Conservation (phyloP, 2,329 filamentous ascomycete species). For the Periconia digitata region DNA sequence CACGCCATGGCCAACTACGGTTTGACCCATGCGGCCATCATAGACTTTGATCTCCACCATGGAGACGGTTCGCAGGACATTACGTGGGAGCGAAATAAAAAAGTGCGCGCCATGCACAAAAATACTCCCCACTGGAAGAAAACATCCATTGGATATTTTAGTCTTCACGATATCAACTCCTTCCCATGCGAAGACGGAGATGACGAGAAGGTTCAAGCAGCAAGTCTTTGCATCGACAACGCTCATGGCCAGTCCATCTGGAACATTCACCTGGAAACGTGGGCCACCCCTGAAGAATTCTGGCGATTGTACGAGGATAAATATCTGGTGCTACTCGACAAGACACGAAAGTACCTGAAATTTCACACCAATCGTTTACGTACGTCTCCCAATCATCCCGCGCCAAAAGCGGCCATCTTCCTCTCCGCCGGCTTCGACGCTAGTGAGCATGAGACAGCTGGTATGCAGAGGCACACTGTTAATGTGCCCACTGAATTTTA, state of each 20-base stretch:
- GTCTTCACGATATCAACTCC: slow-evolving; percentile 96
- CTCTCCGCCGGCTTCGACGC: slow-evolving; percentile 96
- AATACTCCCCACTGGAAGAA: slow-evolving; percentile 78
- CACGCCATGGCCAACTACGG: slow-evolving; percentile 82
- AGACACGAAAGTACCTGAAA: slow-evolving; percentile 76
- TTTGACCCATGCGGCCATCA: slow-evolving; percentile 83
- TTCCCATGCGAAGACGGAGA: slow-evolving; percentile 97
- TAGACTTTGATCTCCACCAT: slow-evolving; percentile 47
- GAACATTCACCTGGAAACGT: slow-evolving; percentile 92
- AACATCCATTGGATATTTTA: slow-evolving; percentile 91
- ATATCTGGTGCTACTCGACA: slow-evolving; percentile 76
- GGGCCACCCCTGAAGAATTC: slow-evolving; percentile 81
- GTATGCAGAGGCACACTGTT: slow-evolving; percentile 94
- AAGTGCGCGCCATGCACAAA: slow-evolving; percentile 64
- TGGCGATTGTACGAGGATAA: slow-evolving; percentile 83
- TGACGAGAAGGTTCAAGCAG: slow-evolving; percentile 87
- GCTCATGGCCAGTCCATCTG: slow-evolving; percentile 92
- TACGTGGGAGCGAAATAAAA: slow-evolving; percentile 84
- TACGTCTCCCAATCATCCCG: slow-evolving; percentile 57
- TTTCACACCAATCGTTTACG: slow-evolving; percentile 69
- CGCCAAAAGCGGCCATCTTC: slow-evolving; percentile 85
- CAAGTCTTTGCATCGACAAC: slow-evolving; percentile 90
- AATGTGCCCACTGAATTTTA: slow-evolving; percentile 98
- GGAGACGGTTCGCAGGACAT: slow-evolving; percentile 83
- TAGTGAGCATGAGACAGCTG: slow-evolving; percentile 86